A percentile compares a stretch with the other conserved stretches of the same genome.
Conservation (phyloP, 2,329 filamentous ascomycete genomes). For the Thielaviopsis musarum region DNA sequence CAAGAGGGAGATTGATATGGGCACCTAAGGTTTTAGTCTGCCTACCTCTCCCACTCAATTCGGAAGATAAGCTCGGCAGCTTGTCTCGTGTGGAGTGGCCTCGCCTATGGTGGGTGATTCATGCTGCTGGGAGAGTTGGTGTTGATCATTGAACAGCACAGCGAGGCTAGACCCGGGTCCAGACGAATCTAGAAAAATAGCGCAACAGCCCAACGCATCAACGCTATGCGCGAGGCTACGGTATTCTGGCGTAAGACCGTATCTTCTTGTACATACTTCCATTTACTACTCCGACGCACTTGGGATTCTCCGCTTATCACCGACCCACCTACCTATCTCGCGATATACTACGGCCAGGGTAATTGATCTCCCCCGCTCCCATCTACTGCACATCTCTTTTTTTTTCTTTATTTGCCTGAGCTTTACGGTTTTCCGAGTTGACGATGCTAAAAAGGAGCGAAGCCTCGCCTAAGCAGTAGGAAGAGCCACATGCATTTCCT, state of each 20-base stretch:
- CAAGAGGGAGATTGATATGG: slow-evolving; percentile 45
- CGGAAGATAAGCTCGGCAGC: not conserved
- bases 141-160: not conserved
- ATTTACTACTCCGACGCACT: not conserved
- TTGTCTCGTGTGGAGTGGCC: not conserved
- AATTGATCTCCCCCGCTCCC: not conserved
- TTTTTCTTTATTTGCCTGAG: not conserved
- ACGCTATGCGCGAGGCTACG: not conserved
- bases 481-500: not conserved
- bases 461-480: not conserved
- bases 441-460: not conserved
- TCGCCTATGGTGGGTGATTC: not conserved
- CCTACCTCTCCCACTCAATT: too few species aligned
- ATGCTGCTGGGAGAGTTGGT: not conserved
- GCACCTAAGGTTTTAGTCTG: not conserved
- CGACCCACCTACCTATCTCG: not conserved
- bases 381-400: not conserved
- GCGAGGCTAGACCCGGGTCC: not conserved
- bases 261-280: not conserved
- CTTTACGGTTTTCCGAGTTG: not conserved
- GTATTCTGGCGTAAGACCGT: not conserved
- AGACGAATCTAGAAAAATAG: not conserved
- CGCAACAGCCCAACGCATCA: not conserved
- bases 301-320: not conserved
- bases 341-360: not conserved